A percentile compares a stretch with the other conserved stretches of the same genome.
These are phyloP conservation scores for Talaromyces sp. DNA, from an alignment of 2,329 filamentous ascomycete species.

Conservation along the genomic window DNA sequence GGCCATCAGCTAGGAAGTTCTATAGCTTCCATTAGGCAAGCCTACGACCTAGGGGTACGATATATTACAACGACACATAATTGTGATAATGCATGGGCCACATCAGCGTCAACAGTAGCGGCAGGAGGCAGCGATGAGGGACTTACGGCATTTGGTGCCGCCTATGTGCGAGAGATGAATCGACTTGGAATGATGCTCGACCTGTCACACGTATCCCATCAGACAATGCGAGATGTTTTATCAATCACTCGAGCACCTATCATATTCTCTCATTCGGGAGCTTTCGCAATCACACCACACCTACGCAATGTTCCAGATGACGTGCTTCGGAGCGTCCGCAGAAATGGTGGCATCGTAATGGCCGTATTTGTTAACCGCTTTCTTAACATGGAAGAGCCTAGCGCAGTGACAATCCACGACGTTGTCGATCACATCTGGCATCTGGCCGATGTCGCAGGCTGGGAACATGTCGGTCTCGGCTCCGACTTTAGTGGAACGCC, in stretches of 20 bases:
- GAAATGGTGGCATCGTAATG: constrained; percentile 44
- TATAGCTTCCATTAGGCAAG: background rate
- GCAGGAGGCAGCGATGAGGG: background rate
- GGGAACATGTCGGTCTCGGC: constrained; percentile 36
- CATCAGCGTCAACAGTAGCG: constrained; percentile 19
- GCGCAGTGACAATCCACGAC: constrained; percentile 31
- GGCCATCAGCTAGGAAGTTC: background rate
- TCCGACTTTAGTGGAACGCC: constrained; percentile 32
- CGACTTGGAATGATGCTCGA: constrained; percentile 30
- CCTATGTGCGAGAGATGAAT: constrained; percentile 29
- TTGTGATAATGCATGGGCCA: constrained; percentile 27
- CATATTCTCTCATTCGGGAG: constrained; percentile 18
- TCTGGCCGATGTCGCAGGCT: constrained; percentile 30
- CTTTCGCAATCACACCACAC: constrained; percentile 27
- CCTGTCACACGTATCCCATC: constrained; percentile 25
- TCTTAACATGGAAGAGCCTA: constrained; percentile 25
- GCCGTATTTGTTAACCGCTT: constrained; percentile 23
- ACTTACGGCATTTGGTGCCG: constrained; percentile 25
- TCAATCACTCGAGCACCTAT: background rate
- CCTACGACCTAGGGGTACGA: background rate
- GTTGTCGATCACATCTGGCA: constrained; percentile 41
- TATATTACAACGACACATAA: constrained; percentile 12
- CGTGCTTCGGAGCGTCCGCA: constrained; percentile 33
- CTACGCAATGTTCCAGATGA: constrained; percentile 44
- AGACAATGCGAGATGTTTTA: constrained; percentile 7